phyloP scores from a whole-genome alignment of 2,329 filamentous ascomycete genomes.

The Exophiala sp. region DNA sequence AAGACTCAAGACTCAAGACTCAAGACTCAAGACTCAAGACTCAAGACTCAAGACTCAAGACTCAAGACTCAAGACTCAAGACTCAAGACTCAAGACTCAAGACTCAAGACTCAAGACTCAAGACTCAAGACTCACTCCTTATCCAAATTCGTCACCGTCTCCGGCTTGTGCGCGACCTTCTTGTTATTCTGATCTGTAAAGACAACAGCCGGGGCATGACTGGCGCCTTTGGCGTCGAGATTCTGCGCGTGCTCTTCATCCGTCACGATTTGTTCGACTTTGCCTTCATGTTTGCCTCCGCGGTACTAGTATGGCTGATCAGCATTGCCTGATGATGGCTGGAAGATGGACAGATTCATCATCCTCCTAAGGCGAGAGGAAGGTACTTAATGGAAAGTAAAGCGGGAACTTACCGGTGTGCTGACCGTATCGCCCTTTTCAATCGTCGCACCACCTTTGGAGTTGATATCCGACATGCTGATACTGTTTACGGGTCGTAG shows the following conservation, averaged over 20 bases:
- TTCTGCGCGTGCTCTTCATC: constrained; percentile 15
- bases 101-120: no score
- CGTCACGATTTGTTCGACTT: constrained; percentile 20
- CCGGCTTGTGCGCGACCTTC: constrained; percentile 24
- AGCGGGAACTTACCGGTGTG: constrained; percentile 19
- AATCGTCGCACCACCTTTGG: constrained; percentile 21
- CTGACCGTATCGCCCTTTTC: constrained; percentile 21
- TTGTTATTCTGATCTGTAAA: constrained; percentile 25
- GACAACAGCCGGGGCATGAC: constrained; percentile 21
- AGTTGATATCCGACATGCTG: constrained; percentile 22
- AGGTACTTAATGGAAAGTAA: no score
- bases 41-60: no score
- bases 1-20: no score
- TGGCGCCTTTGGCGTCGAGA: constrained; percentile 17
- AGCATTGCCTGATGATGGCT: no score
- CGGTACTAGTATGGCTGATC: constrained; percentile 10
- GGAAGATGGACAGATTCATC: not conserved
- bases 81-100: no score
- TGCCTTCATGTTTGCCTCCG: constrained; percentile 22
- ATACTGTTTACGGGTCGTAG: not conserved
- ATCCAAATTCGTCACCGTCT: constrained; percentile 17
- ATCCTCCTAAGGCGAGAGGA: no score
- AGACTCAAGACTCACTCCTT: constrained; percentile 13
- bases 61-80: no score
- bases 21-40: no score